A percentile compares a stretch with the other conserved stretches of the same genome.
phyloP scores from a whole-genome alignment of 768 basidiomycete genomes.

The Plicaturopsis crispa region DNA sequence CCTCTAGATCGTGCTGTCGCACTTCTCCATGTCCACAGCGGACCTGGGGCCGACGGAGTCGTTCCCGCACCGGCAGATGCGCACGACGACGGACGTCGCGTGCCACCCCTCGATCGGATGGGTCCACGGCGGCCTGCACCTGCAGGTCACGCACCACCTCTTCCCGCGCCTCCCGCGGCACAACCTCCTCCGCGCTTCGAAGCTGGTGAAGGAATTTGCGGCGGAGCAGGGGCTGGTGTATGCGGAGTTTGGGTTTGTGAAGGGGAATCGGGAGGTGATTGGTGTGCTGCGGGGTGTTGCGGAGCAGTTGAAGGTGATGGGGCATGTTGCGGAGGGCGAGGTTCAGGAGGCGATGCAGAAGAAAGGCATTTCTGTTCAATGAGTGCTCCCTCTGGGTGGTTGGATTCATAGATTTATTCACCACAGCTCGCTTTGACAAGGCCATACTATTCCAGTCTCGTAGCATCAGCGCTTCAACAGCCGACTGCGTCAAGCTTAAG shows the following conservation, averaged over 20 bases:
- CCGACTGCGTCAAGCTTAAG: too few relatives aligned
- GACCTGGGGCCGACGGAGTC: slow-evolving; percentile 90
- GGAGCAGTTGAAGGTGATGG: slow-evolving; percentile 77
- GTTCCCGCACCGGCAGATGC: slow-evolving; percentile 88
- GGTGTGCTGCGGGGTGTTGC: slow-evolving; percentile 81
- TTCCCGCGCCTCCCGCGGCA: slow-evolving; percentile 95
- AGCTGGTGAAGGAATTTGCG: slow-evolving; percentile 83
- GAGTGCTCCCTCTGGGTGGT: too few relatives aligned
- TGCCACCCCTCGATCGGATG: slow-evolving; percentile 81
- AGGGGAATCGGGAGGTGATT: slow-evolving; percentile 81
- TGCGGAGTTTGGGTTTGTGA: slow-evolving; percentile 84
- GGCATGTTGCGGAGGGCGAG: slow-evolving; percentile 74
- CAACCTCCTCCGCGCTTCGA: slow-evolving; percentile 77
- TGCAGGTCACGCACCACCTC: slow-evolving; percentile 95
- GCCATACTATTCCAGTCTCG: too few relatives aligned
- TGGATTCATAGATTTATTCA: too few relatives aligned
- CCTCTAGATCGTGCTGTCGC: slow-evolving; percentile 85
- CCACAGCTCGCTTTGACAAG: too few relatives aligned
- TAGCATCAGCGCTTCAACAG: too few relatives aligned
- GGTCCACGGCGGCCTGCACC: slow-evolving; percentile 94
- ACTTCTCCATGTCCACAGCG: slow-evolving; percentile 91
- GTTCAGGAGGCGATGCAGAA: slow-evolving; percentile 54
- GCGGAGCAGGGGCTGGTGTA: slow-evolving; percentile 79
- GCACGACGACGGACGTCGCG: slow-evolving; percentile 95
- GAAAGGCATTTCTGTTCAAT: too few relatives aligned